Conservation (phyloP, 768 basidiomycete species). For the Ramaria sp. region DNA sequence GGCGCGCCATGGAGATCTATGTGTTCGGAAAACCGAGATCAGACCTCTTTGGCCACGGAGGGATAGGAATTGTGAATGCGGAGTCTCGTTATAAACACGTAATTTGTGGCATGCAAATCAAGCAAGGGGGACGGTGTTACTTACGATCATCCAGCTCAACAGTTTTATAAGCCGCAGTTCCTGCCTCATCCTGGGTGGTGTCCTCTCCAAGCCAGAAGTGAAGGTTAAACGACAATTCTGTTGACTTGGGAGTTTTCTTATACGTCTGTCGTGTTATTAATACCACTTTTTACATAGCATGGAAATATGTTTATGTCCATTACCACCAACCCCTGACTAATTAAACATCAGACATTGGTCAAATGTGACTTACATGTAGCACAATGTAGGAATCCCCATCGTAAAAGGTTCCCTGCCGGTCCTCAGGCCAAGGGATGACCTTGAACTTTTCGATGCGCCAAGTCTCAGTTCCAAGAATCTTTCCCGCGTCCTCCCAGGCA, state of each 20-base stretch:
- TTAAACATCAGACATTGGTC: not conserved
- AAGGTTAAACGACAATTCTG: slow-evolving; percentile 42
- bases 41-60: not conserved
- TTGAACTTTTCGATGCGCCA: slow-evolving; percentile 52
- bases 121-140: slow-evolving; percentile 13
- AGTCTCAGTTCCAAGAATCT: slow-evolving; percentile 33
- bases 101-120: not conserved
- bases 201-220: slow-evolving; percentile 58
- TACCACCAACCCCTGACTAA: not conserved
- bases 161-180: slow-evolving; percentile 55
- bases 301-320: too few species aligned
- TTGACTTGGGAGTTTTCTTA: slow-evolving; percentile 37
- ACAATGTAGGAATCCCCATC: slow-evolving; percentile 58
- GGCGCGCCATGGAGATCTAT: slow-evolving; percentile 45
- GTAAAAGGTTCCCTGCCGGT: slow-evolving; percentile 45
- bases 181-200: slow-evolving; percentile 50
- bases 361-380: slow-evolving; percentile 34
- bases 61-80: not conserved
- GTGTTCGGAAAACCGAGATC: not conserved
- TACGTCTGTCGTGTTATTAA: slow-evolving; percentile 36
- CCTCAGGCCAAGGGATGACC: slow-evolving; percentile 43
- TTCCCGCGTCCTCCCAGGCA: slow-evolving; percentile 42
- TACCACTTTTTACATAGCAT: not conserved
- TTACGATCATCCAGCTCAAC: slow-evolving; percentile 56
- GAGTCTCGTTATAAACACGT: not conserved